Evolutionary conservation across 257 asterid species (phyloP).

Genomic region (Penstemon davidsonii): DNA sequence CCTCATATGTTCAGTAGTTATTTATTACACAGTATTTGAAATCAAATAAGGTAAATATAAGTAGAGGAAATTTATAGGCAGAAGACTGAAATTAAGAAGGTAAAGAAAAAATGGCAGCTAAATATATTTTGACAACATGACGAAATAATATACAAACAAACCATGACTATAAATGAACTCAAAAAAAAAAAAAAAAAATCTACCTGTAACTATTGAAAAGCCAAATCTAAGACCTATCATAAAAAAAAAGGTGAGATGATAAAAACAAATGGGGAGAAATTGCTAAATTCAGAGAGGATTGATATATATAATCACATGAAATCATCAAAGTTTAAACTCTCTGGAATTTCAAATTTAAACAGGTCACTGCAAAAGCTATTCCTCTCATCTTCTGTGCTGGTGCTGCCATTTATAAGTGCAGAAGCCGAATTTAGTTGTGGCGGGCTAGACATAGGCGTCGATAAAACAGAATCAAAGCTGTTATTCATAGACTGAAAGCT

Average conservation of each 20-base stretch:
- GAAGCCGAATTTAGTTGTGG: conserved; percentile 28
- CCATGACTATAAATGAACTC: background rate
- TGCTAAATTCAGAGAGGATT: background rate
- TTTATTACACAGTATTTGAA: too few species aligned
- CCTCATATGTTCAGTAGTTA: too few species aligned
- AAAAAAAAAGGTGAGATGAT: background rate
- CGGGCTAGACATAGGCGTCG: conserved; percentile 44
- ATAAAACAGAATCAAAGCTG: conserved; percentile 37
- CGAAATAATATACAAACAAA: too few species aligned
- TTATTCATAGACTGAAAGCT: conserved; percentile 26
- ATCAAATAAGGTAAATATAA: too few species aligned
- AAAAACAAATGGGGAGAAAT: background rate
- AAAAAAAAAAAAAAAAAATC: background rate
- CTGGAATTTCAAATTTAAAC: conserved; percentile 47
- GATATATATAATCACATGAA: conserved; percentile 29
- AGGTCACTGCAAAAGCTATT: conserved; percentile 41
- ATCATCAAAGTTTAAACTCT: conserved; percentile 39
- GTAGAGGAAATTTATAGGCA: too few species aligned
- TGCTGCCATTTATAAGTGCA: conserved; percentile 31
- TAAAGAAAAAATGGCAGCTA: too few species aligned
- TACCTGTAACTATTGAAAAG: background rate
- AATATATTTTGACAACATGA: too few species aligned
- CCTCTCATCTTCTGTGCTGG: conserved; percentile 38
- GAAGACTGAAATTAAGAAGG: too few species aligned
- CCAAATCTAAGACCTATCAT: background rate